Evolutionary conservation across 768 basidiomycete genomes (phyloP), one percentile per base, ranked within the genome.

Genomic region (Lactarius sp.): DNA sequence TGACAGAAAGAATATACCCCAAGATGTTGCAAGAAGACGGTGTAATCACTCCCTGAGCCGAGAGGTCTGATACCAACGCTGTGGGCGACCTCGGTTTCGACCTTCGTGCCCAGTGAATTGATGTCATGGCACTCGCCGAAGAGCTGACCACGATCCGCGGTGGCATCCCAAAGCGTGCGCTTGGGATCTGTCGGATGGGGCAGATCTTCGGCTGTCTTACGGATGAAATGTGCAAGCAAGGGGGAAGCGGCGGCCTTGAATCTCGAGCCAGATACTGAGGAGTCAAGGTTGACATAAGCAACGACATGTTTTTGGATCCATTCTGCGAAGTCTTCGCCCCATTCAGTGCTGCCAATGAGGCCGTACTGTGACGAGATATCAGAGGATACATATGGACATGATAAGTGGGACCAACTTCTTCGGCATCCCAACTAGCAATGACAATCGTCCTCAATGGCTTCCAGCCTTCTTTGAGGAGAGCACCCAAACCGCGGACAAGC

Each of bases 21-120:
- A 56, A 85, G 78, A 47, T 86, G 79, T 73, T 98, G 92, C 69
- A 98, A 75, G 77, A 98, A 97, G 10, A 92, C 88, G 0, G 95
- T 97, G 68, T 81, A 98, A 74, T 98, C 96, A 62, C 90, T 92
- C 31, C 92, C 92, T 56, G 87, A 90, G 46, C 92, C 92, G n/a
- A 94, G 76, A 16, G 90, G 81, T 0, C 47, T 44, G 41, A 94
- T 74, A 20, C 80, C 81, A 10, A 76, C 72, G 33, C 75, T 71
- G 34, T 72, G 71, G 4, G 72, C 66, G 2, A n/a, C 61, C 66
- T 79, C 72, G 13, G 74, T 70, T 22, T 74, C 69, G 22, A 77
- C 72, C 68, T 81, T 80, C 58, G 76, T 72, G 10, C 70, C 69
- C 56, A 80, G 47, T 52, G 78, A 80, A 20, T 80, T 82, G 1